A percentile compares a stretch with the other conserved stretches of the same genome.
phyloP scores from a whole-genome alignment of 2,329 filamentous ascomycete species.

The Colletotrichum lindemuthianum region DNA sequence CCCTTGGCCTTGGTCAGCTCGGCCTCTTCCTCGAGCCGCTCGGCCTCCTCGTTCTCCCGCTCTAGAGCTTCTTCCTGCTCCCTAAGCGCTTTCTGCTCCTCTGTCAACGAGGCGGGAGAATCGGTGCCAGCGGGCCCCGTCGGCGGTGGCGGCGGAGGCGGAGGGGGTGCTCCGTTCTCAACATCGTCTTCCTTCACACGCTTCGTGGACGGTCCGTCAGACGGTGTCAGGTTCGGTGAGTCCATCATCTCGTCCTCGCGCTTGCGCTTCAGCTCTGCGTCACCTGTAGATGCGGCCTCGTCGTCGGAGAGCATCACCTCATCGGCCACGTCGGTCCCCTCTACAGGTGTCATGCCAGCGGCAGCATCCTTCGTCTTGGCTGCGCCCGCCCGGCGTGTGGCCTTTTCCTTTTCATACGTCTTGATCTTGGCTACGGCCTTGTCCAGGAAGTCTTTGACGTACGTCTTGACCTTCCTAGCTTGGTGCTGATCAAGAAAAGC shows the following conservation, averaged over 20 bases:
- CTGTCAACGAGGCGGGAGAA: slow-evolving; percentile 47
- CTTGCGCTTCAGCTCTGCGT: slow-evolving; percentile 72
- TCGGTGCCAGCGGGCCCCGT: slow-evolving; percentile 45
- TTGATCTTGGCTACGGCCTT: slow-evolving; percentile 82
- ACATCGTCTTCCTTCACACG: slow-evolving; percentile 59
- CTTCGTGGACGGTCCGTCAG: slow-evolving; percentile 67
- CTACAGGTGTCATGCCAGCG: slow-evolving; percentile 27
- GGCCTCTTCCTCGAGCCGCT: slow-evolving; percentile 54
- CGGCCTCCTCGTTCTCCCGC: slow-evolving; percentile 65
- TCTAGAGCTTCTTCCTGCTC: slow-evolving; percentile 62
- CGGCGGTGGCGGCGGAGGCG: slow-evolving; percentile 57
- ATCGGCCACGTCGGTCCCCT: slow-evolving; percentile 48
- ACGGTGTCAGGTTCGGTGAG: slow-evolving; percentile 58
- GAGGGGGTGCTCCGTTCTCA: slow-evolving; percentile 51
- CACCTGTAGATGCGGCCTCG: slow-evolving; percentile 54
- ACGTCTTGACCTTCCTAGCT: slow-evolving; percentile 82
- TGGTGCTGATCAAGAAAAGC: slow-evolving; percentile 77
- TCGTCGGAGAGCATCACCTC: slow-evolving; percentile 53
- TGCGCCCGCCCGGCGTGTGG: slow-evolving; percentile 49
- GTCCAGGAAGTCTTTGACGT: slow-evolving; percentile 82
- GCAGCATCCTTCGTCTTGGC: slow-evolving; percentile 35
- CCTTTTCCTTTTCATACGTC: slow-evolving; percentile 73
- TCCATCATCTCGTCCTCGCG: slow-evolving; percentile 58
- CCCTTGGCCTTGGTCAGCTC: slow-evolving; percentile 13
- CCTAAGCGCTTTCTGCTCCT: slow-evolving; percentile 56